Evolutionary conservation across 78 protist species (phyloP).

Genomic region (Dictyostelium citrinum): DNA sequence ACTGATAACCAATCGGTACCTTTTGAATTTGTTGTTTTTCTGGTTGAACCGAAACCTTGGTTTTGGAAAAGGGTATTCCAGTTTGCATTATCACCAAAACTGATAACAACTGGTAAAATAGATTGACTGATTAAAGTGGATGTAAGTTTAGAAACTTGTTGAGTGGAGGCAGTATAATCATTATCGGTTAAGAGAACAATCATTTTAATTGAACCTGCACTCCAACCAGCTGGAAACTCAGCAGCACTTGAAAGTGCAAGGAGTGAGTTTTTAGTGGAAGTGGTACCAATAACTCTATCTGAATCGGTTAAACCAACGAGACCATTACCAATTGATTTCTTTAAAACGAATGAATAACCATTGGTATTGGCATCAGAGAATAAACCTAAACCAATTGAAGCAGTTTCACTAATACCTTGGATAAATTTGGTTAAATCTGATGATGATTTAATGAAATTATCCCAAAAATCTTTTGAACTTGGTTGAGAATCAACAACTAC

Average conservation of each 20-base stretch:
- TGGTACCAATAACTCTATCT: neutral
- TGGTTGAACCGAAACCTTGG: slow-evolving; percentile 2
- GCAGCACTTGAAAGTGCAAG: slow-evolving; percentile 24
- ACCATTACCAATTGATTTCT: neutral
- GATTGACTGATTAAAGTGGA: neutral
- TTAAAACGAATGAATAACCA: neutral
- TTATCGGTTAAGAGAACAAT: slow-evolving; percentile 19
- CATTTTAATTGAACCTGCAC: neutral
- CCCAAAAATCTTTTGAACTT: neutral
- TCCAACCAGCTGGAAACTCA: slow-evolving; percentile 11
- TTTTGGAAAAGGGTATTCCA: neutral
- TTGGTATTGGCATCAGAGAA: slow-evolving; percentile 26
- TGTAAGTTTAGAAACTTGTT: neutral
- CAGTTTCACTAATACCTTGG: neutral
- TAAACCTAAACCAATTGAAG: slow-evolving; percentile 4
- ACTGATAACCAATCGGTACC: neutral
- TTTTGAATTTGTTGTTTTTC: neutral
- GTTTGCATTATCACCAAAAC: neutral
- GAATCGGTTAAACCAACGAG: neutral
- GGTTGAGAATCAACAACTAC: slow-evolving; percentile 16
- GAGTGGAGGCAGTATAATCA: neutral
- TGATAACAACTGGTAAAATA: slow-evolving; percentile 18
- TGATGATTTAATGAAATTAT: neutral
- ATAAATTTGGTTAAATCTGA: too few species aligned
- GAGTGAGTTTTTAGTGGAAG: neutral